These are phyloP conservation scores for Penicillium macrosclerotiorum DNA, from an alignment of 495 filamentous ascomycete genomes.

Conservation along the genomic window DNA sequence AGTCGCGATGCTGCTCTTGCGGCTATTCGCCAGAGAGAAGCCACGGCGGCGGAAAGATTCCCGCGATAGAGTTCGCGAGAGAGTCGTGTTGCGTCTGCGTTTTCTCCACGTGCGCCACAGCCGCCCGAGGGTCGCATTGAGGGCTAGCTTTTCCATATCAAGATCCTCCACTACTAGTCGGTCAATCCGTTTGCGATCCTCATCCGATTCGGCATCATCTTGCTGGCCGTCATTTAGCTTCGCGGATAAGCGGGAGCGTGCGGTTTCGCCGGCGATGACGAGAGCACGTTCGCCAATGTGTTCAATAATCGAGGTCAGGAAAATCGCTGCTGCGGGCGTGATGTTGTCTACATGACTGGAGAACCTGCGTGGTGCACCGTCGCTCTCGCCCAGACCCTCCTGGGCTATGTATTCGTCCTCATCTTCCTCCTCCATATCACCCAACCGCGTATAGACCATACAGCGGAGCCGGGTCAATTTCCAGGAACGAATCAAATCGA, in stretches of 20 bases:
- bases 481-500: conserved; percentile 87
- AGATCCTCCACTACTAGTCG: conserved; percentile 80
- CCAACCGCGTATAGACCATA: conserved; percentile 97
- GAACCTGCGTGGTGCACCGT: conserved; percentile 51
- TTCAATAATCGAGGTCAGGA: conserved; percentile 91
- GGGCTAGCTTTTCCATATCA: conserved; percentile 89
- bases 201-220: conserved; percentile 13
- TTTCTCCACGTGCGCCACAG: conserved; percentile 97
- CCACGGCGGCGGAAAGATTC: conserved; percentile 45
- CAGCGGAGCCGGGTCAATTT: conserved; percentile 86
- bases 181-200: conserved; percentile 44
- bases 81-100: conserved; percentile 50
- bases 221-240: conserved; percentile 28
- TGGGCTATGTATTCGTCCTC: conserved; percentile 81
- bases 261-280: conserved; percentile 82
- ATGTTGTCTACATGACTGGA: conserved; percentile 64
- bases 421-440: conserved; percentile 97
- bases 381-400: conserved; percentile 59
- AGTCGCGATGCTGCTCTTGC: conserved; percentile 39
- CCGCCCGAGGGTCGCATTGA: conserved; percentile 82
- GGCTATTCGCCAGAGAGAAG: conserved; percentile 28
- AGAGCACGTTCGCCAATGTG: conserved; percentile 90
- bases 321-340: conserved; percentile 91
- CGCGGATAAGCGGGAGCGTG: conserved; percentile 64
- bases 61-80: conserved; percentile 39